Evolutionary conservation across 768 basidiomycete species (phyloP).

Genomic region (Xerocomellus chrysenteron): DNA sequence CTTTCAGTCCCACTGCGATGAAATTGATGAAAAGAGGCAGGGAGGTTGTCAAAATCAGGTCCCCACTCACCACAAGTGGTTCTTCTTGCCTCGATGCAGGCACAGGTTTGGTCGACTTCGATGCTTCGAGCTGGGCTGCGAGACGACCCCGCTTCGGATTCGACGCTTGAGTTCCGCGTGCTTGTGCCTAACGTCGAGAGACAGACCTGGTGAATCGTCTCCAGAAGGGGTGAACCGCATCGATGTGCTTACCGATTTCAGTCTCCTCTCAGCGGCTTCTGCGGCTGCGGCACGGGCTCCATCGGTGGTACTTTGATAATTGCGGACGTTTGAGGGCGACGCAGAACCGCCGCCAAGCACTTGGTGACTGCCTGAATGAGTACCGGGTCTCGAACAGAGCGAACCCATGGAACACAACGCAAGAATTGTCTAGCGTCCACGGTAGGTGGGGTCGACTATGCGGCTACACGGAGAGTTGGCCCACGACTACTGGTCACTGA

Average conservation of each 20-base stretch:
- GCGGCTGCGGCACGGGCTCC: constrained; percentile 52
- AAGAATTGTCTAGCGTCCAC: neutral
- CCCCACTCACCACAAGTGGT: constrained; percentile 43
- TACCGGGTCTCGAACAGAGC: constrained; percentile 51
- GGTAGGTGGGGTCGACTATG: neutral
- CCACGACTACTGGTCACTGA: neutral
- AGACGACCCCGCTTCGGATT: constrained; percentile 49
- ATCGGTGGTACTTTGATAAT: constrained; percentile 35
- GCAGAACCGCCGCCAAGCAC: constrained; percentile 43
- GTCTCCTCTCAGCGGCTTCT: constrained; percentile 60
- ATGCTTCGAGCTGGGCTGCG: constrained; percentile 41
- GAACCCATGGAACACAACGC: constrained; percentile 46
- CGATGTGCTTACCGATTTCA: constrained; percentile 49
- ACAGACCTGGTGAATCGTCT: constrained; percentile 23
- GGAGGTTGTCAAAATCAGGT: constrained; percentile 13
- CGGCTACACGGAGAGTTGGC: neutral
- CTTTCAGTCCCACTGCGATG: constrained; percentile 43
- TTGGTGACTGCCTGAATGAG: constrained; percentile 46
- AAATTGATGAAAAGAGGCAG: constrained; percentile 30
- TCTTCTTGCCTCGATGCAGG: constrained; percentile 42
- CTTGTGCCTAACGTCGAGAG: constrained; percentile 34
- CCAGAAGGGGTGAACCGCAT: constrained; percentile 8
- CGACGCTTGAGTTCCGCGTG: constrained; percentile 41
- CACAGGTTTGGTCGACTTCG: constrained; percentile 35
- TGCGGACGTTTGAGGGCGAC: constrained; percentile 21